Percentiles rank a stretch among this genome's conserved stretches.
These are phyloP conservation scores for Cytospora mali DNA, from an alignment of 2,329 filamentous ascomycete species.

Conservation along the genomic window DNA sequence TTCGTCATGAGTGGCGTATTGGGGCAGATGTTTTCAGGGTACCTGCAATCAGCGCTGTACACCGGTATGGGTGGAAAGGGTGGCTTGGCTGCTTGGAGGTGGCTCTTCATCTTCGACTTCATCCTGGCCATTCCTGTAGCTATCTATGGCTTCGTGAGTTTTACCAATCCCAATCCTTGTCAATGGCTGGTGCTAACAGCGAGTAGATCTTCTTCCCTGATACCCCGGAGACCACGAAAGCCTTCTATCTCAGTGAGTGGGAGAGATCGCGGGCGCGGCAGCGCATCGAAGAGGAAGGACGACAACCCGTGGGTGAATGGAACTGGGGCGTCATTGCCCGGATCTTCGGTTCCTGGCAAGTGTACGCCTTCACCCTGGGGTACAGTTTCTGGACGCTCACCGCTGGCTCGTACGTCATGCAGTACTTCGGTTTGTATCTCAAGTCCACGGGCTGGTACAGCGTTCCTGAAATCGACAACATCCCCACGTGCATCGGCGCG, in stretches of 20 bases:
- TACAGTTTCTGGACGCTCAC: slow-evolving; percentile 46
- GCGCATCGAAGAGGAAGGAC: slow-evolving; percentile 64
- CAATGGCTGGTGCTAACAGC: background rate
- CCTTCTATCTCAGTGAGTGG: slow-evolving; percentile 49
- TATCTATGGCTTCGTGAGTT: slow-evolving; percentile 36
- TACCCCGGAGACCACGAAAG: slow-evolving; percentile 45
- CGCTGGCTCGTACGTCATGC: slow-evolving; percentile 43
- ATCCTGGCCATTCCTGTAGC: slow-evolving; percentile 43
- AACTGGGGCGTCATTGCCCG: slow-evolving; percentile 42
- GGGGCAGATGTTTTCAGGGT: slow-evolving; percentile 42
- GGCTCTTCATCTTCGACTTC: slow-evolving; percentile 45
- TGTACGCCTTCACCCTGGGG: slow-evolving; percentile 45
- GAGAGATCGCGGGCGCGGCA: slow-evolving; percentile 67
- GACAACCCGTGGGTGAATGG: slow-evolving; percentile 41
- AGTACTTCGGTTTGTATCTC: slow-evolving; percentile 46
- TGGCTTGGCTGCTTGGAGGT: slow-evolving; percentile 41
- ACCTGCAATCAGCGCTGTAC: slow-evolving; percentile 40
- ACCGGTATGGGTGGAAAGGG: slow-evolving; percentile 39
- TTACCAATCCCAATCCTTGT: background rate
- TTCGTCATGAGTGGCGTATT: slow-evolving; percentile 62
- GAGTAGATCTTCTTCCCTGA: slow-evolving; percentile 44
- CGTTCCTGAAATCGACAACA: slow-evolving; percentile 48
- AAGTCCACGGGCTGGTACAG: slow-evolving; percentile 40
- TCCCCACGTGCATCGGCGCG: slow-evolving; percentile 47
- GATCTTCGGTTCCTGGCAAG: slow-evolving; percentile 46